A percentile compares a stretch with the other conserved stretches of the same genome.
These are phyloP conservation scores for Tulasnella calospora DNA, from an alignment of 768 basidiomycete genomes.

Conservation along the genomic window DNA sequence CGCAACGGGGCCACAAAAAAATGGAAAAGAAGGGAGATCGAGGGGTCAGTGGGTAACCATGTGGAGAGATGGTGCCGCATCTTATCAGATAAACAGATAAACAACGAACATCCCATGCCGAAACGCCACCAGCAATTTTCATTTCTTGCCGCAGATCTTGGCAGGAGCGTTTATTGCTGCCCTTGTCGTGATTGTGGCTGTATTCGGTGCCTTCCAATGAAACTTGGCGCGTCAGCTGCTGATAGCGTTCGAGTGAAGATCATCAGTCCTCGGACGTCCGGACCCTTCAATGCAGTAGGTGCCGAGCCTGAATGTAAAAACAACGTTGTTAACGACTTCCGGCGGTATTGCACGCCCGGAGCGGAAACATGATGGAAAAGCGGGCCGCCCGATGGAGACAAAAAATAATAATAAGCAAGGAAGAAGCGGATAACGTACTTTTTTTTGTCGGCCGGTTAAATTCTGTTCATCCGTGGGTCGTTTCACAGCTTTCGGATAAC, in stretches of 20 bases:
- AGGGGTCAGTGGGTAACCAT: not conserved
- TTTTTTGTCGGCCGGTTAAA: not conserved
- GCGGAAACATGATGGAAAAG: not conserved
- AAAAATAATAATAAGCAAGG: not conserved
- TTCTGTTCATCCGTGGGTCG: not conserved
- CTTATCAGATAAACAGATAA: not conserved
- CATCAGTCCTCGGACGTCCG: not conserved
- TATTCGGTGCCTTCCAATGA: not conserved
- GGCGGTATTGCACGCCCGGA: not conserved
- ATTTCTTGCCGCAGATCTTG: not conserved
- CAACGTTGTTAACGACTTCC: not conserved
- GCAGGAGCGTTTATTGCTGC: not conserved
- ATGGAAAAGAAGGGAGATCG: not conserved
- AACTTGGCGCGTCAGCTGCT: not conserved
- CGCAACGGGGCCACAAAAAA: not conserved
- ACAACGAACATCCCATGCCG: not conserved
- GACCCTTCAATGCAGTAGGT: not conserved
- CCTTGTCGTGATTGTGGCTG: not conserved
- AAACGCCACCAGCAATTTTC: not conserved
- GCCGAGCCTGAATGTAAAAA: not conserved
- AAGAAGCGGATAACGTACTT: not conserved
- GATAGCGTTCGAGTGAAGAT: not conserved
- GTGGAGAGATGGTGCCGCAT: conserved; percentile 5
- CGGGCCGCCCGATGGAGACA: not conserved
- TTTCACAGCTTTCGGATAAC: not conserved